Base-by-base conservation (phyloP, 1,284 basidiomycete species). In the Mycosarcoma mackinlayi region DNA sequence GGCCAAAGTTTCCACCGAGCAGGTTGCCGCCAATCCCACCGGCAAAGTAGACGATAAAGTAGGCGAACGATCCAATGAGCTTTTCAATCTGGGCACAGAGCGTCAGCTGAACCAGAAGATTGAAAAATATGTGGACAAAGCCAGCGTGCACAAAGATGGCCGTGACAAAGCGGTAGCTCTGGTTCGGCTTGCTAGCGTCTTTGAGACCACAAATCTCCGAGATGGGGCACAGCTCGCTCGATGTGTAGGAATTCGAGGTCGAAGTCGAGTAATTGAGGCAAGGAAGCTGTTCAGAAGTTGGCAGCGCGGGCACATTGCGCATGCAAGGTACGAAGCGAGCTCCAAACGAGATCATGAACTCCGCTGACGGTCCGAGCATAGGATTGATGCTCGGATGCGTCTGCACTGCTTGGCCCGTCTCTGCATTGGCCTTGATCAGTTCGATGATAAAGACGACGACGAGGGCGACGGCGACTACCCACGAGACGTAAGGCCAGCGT, bases 301-400 rank as follows among this genome's bases (percentile, higher is more conserved):
- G 61, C 6, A 84, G 68, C 7, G 69, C 73, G n/a, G 79, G 70
- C 0, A 83, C 65, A 11, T 55, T 69, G 77, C 93, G 94, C 91
- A 95, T 94, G 77, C 89, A 91, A 3, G 90, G 89, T 8, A 92
- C 92, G 79, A 94, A 98, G 16, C 95, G 91, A 16, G 94, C 93
- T 4, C 87, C 94, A 44, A 93, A 86, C 70, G 91, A 88, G 73
- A 97, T 93, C 16, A 98, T 85, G 4, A 91, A 92, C 40, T 89
- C 89, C 37, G 88, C 87, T 0, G 92, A 91, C 0, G 94, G 94
- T 0, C 94, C 94, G 25, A 94, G 85, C 93, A 97, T 96, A 7
- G 90, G 90, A 81, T 96, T 96, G 68, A 94, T 89, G 11, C 86
- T 86, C 3, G 92, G 92, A 86, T 91, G 70, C 11, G 76, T 80